A percentile compares a stretch with the other conserved stretches of the same genome.
These are phyloP conservation scores for Pyrus hybrid DNA, from an alignment of 331 rosid genomes.

Conservation along the genomic window DNA sequence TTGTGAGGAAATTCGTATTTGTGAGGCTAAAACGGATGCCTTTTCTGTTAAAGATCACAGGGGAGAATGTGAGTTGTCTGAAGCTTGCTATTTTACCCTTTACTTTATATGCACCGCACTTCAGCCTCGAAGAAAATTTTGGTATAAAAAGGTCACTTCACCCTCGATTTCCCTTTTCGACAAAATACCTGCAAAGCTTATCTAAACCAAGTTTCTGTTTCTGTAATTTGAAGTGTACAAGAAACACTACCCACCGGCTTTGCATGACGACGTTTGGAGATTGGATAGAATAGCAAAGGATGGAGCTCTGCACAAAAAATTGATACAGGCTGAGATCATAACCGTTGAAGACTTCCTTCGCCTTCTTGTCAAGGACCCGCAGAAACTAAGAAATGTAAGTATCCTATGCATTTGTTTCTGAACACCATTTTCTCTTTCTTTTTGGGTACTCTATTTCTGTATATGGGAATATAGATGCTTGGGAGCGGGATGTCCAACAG, in stretches of 20 bases:
- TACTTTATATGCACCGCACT: neutral
- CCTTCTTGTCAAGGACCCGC: slow-evolving; percentile 60
- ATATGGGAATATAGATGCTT: slow-evolving; percentile 42
- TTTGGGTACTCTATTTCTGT: neutral
- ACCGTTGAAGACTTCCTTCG: slow-evolving; percentile 83
- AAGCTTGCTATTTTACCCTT: neutral
- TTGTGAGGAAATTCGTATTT: slow-evolving; percentile 24
- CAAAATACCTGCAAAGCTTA: neutral
- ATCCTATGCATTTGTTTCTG: neutral
- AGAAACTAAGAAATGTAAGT: slow-evolving; percentile 72
- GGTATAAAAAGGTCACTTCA: neutral
- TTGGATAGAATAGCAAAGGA: slow-evolving; percentile 82
- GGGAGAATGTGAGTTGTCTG: slow-evolving; percentile 61
- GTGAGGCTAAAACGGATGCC: slow-evolving; percentile 34
- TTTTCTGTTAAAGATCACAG: slow-evolving; percentile 39
- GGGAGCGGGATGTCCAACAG: slow-evolving; percentile 92
- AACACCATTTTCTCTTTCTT: neutral
- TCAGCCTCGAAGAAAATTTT: neutral
- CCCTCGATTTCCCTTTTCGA: neutral
- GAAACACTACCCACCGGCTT: slow-evolving; percentile 84
- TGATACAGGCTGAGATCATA: slow-evolving; percentile 41
- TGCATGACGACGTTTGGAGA: slow-evolving; percentile 90
- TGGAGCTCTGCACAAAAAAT: slow-evolving; percentile 78
- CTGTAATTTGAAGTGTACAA: slow-evolving; percentile 58
- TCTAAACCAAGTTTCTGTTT: slow-evolving; percentile 2